phyloP scores from a whole-genome alignment of 306 rosid genomes.

The Crotalaria pallida region DNA sequence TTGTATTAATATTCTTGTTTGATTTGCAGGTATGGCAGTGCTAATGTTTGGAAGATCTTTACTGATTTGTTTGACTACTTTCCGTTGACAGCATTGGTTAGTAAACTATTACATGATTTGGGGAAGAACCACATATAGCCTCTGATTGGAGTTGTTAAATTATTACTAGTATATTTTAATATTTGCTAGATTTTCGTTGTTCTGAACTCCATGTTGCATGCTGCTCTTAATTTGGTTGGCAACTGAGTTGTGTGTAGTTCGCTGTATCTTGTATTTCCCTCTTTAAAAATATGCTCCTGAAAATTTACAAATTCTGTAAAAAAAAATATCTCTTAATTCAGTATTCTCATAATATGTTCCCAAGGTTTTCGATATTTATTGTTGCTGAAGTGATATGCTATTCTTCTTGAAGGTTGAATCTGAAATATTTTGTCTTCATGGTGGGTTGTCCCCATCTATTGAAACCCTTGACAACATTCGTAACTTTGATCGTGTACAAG shows the following conservation, averaged over 20 bases:
- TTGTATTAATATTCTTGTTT: conserved; percentile 11
- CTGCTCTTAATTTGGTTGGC: neutral
- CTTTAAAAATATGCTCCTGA: neutral
- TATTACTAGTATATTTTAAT: neutral
- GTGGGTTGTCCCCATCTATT: conserved; percentile 92
- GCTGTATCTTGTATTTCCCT: neutral
- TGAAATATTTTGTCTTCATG: conserved; percentile 91
- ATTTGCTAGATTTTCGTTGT: neutral
- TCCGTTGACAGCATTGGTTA: conserved; percentile 93
- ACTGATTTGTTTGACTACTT: conserved; percentile 96
- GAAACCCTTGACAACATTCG: conserved; percentile 91
- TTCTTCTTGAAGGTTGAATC: conserved; percentile 67
- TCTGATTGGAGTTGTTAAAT: neutral
- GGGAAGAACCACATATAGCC: neutral
- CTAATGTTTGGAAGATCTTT: conserved; percentile 94
- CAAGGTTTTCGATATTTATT: neutral
- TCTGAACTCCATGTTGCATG: neutral
- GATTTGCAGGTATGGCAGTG: conserved; percentile 86
- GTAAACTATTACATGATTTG: conserved; percentile 24
- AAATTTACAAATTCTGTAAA: no score
- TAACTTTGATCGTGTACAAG: conserved; percentile 96
- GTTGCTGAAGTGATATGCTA: conserved; percentile 9
- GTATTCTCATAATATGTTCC: neutral
- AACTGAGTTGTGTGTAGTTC: neutral
- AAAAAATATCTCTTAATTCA: neutral